Base-by-base conservation (phyloP, 2,329 filamentous ascomycete genomes). In the Fragosphaeria purpurea region DNA sequence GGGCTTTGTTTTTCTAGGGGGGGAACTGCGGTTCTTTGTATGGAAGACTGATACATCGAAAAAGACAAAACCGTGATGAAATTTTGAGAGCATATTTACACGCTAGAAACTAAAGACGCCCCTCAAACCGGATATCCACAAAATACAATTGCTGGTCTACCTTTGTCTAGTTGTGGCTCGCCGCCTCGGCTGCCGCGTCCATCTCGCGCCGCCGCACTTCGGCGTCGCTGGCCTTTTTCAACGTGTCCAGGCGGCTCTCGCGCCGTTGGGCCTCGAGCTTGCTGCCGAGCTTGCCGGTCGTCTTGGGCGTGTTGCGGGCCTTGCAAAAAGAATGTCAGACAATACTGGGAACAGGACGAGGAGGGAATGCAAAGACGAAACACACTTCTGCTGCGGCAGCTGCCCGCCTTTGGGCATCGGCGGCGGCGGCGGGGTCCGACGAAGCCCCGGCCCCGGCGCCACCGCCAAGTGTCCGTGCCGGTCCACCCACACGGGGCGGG, bases 351-450 rank as follows among this genome's bases (percentile, higher is more conserved):
- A 22, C 22, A 22, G 22, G 22, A 22, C 2, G 22, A 22, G 22
- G 22, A 22, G 22, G 22, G 22, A 22, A 22, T 22, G 22, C 22
- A 22, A 22, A 22, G n/a, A 4, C 13, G 41, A 4, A 39, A 44
- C 80, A 63, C 66, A 94, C 89, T 82, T 94, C 86, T 53, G 90
- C 90, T 48, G 89, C 90, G 57, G 80, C 78, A 0, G 88, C 88
- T 4, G 90, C 90, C 53, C 81, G 86, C 50, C 73, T 75, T 52
- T 83, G 76, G 37, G 88, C 83, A 63, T 90, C 83, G 22, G 67
- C 61, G 60, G 58, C 61, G 60, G 58, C 22, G 22, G 22, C 22
- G 22, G 22, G 22, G 22, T 22, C 59, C 6, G 58, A 63, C 22
- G 59, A 58, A n/a, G 53, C 59, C 4, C 56, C 63, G 31, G 59